phyloP scores from a whole-genome alignment of 441 rosid genomes.

The Bruguiera hainesii region DNA sequence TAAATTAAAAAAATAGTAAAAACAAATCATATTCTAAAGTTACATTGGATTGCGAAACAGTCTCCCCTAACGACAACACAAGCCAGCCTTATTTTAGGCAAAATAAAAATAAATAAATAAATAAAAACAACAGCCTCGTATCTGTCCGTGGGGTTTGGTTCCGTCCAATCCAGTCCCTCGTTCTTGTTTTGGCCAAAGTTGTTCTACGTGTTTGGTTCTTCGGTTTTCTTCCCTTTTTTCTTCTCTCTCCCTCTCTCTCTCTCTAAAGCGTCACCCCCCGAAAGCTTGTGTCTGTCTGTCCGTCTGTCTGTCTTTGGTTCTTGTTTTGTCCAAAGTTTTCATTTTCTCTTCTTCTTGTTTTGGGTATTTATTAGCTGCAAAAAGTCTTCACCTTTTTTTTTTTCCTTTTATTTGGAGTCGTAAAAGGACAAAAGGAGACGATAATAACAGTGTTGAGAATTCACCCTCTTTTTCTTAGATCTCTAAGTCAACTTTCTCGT shows the following conservation, averaged over 20 bases:
- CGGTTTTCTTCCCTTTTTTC: not conserved
- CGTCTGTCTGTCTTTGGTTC: too few relatives aligned
- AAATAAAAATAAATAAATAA: not conserved
- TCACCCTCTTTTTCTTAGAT: not conserved
- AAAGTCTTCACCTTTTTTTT: too few relatives aligned
- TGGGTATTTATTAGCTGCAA: too few relatives aligned
- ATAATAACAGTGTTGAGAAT: slow-evolving; percentile 14
- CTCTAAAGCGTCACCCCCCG: too few relatives aligned
- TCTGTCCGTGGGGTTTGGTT: not conserved
- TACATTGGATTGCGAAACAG: slow-evolving; percentile 11
- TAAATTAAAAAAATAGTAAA: too few relatives aligned
- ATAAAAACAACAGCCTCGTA: not conserved
- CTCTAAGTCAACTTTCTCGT: slow-evolving; percentile 30
- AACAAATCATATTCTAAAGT: too few relatives aligned
- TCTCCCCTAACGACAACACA: not conserved
- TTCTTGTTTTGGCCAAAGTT: slow-evolving; percentile 12
- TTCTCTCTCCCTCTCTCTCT: not conserved
- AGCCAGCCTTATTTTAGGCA: slow-evolving; percentile 5
- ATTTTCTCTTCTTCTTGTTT: too few relatives aligned
- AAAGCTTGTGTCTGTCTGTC: too few relatives aligned
- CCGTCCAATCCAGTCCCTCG: not conserved
- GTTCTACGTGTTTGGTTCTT: too few relatives aligned
- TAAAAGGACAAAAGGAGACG: slow-evolving; percentile 1
- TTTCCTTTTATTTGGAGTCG: not conserved
- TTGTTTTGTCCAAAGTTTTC: too few relatives aligned